These are phyloP conservation scores for Xylariales sp. DNA, from an alignment of 2,329 filamentous ascomycete genomes.

Conservation along the genomic window DNA sequence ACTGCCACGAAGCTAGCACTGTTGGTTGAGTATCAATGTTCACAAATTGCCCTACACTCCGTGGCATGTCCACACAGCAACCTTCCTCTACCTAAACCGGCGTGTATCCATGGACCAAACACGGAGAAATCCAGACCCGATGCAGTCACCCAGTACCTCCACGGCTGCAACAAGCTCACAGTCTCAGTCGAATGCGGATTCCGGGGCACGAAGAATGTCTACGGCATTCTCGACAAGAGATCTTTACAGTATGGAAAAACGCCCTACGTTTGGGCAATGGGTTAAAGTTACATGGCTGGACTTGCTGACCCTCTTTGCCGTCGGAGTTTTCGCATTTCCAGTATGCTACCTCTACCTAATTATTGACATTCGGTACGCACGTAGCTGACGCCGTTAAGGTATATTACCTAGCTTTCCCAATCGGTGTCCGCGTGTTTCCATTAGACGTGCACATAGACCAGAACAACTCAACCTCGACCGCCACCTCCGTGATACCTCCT, in stretches of 20 bases:
- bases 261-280: constrained; percentile 59
- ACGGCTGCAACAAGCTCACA: background rate
- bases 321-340: constrained; percentile 58
- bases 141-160: constrained; percentile 15
- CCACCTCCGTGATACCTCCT: constrained; percentile 26
- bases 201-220: constrained; percentile 13
- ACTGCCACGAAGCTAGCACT: constrained; percentile 1
- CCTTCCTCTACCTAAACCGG: background rate
- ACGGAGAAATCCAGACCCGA: background rate
- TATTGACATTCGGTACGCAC: background rate
- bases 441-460: constrained; percentile 18
- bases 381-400: constrained; percentile 34
- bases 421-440: constrained; percentile 33
- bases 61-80: constrained; percentile 9
- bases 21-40: constrained; percentile 19
- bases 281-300: constrained; percentile 69
- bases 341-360: constrained; percentile 40
- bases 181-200: constrained; percentile 6
- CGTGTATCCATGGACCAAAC: constrained; percentile 22
- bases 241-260: constrained; percentile 31
- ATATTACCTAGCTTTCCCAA: constrained; percentile 35
- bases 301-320: constrained; percentile 66
- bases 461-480: background rate
- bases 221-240: constrained; percentile 22
- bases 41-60: constrained; percentile 6